These are phyloP conservation scores for Singerocomus rubriflavus DNA, from an alignment of 1,284 basidiomycete species.

Conservation along the genomic window DNA sequence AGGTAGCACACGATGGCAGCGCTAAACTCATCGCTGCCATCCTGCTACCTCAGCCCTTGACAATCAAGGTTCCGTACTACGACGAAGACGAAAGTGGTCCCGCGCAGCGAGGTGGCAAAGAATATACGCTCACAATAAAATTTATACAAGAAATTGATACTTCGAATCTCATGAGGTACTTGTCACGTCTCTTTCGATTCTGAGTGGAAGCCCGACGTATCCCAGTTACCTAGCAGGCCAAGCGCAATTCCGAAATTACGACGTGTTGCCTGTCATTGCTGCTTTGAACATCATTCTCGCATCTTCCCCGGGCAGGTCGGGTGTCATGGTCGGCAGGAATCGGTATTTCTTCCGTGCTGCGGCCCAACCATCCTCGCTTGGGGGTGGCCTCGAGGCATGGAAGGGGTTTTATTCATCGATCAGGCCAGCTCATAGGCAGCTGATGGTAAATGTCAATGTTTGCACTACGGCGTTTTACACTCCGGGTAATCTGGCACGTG, in stretches of 20 bases:
- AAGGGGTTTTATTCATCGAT: constrained; percentile 78
- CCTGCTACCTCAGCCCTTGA: constrained; percentile 55
- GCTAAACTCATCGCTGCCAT: constrained; percentile 60
- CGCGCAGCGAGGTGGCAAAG: constrained; percentile 41
- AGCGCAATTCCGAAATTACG: constrained; percentile 56
- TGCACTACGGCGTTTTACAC: constrained; percentile 78
- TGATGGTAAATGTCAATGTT: constrained; percentile 83
- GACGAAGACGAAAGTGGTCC: constrained; percentile 64
- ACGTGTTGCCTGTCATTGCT: constrained; percentile 65
- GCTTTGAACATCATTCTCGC: constrained; percentile 71
- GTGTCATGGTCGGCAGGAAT: constrained; percentile 72
- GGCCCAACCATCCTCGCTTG: constrained; percentile 44
- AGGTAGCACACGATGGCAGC: constrained; percentile 67
- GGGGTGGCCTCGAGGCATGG: constrained; percentile 70
- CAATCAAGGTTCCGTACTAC: constrained; percentile 53
- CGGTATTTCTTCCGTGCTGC: constrained; percentile 67
- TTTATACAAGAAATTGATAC: constrained; percentile 60
- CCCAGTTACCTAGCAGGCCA: constrained; percentile 60
- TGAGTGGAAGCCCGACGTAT: constrained; percentile 7
- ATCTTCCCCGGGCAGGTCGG: constrained; percentile 56
- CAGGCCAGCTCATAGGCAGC: constrained; percentile 64
- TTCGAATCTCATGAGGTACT: constrained; percentile 51
- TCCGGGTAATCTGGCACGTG: constrained; percentile 59
- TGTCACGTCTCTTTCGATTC: neutral
- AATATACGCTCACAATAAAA: constrained; percentile 61